Evolutionary conservation across 179 eudicot species (phyloP).

Genomic region (Beta lomatogona): DNA sequence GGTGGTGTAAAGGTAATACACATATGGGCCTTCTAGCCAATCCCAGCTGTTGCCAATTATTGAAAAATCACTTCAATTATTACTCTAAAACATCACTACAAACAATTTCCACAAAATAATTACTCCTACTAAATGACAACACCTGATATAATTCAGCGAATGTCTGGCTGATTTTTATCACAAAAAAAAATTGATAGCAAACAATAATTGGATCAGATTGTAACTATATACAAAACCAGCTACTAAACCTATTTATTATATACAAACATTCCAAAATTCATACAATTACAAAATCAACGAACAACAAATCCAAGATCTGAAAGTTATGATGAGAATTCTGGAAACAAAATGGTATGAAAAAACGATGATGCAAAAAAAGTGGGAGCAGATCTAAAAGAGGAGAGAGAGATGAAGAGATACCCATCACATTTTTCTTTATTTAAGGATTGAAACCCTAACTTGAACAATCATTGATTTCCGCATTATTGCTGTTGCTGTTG

Average conservation of each 20-base stretch:
- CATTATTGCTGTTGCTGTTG: too few relatives aligned
- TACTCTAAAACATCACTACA: neutral
- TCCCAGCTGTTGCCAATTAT: conserved; percentile 69
- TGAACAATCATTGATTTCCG: too few relatives aligned
- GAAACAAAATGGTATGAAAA: neutral
- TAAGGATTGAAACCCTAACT: too few relatives aligned
- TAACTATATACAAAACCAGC: too few relatives aligned
- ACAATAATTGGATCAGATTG: neutral
- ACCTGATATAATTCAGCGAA: neutral
- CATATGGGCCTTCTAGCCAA: conserved; percentile 98
- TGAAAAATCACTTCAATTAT: conserved; percentile 4
- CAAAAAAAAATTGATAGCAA: neutral
- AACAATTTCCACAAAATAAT: neutral
- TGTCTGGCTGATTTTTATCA: neutral
- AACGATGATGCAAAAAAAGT: neutral
- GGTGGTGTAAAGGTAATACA: conserved; percentile 80
- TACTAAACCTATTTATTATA: too few relatives aligned
- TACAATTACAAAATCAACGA: too few relatives aligned
- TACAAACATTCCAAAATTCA: too few relatives aligned
- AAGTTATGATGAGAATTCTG: neutral
- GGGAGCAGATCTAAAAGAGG: conserved; percentile 20
- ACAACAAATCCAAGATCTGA: conserved; percentile 10
- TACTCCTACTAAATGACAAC: neutral
- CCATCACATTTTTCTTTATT: conserved; percentile 53
- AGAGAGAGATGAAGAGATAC: conserved; percentile 28